A percentile compares a stretch with the other conserved stretches of the same genome.
Conservation (phyloP, 2,329 filamentous ascomycete species). For the Aureobasidium namibiae region DNA sequence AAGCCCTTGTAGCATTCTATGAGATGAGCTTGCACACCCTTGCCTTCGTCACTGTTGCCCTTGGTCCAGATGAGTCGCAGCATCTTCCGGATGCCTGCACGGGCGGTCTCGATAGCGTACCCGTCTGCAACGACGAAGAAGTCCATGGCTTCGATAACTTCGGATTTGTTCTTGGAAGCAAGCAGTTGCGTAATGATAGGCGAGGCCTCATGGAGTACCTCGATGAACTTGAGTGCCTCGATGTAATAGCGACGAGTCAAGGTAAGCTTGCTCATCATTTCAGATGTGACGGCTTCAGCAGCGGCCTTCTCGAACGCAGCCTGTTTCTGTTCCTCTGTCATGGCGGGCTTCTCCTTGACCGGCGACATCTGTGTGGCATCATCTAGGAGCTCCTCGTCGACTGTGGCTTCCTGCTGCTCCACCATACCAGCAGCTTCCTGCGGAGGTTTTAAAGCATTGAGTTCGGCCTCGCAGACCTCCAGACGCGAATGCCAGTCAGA, state of each 20-base stretch:
- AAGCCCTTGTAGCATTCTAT: constrained; percentile 95
- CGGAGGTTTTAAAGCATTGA: constrained; percentile 74
- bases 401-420: constrained; percentile 53
- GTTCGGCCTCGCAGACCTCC: constrained; percentile 72
- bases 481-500: constrained; percentile 80
- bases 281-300: constrained; percentile 80
- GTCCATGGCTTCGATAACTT: constrained; percentile 98
- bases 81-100: constrained; percentile 89
- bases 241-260: constrained; percentile 83
- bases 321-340: constrained; percentile 72
- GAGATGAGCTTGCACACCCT: constrained; percentile 91
- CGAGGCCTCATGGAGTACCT: constrained; percentile 78
- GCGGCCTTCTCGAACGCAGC: constrained; percentile 69
- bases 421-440: constrained; percentile 67
- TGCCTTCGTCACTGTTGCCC: constrained; percentile 97
- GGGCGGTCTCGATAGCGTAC: constrained; percentile 91
- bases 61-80: constrained; percentile 98
- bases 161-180: constrained; percentile 92
- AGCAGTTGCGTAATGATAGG: constrained; percentile 76
- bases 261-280: constrained; percentile 79
- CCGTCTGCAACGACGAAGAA: constrained; percentile 94
- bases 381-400: constrained; percentile 72
- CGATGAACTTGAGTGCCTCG: constrained; percentile 91
- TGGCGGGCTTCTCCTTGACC: constrained; percentile 51
- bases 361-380: constrained; percentile 74